A percentile compares a stretch with the other conserved stretches of the same genome.
Evolutionary conservation across 768 basidiomycete genomes (phyloP).

Genomic region (Scleroderma bovista): DNA sequence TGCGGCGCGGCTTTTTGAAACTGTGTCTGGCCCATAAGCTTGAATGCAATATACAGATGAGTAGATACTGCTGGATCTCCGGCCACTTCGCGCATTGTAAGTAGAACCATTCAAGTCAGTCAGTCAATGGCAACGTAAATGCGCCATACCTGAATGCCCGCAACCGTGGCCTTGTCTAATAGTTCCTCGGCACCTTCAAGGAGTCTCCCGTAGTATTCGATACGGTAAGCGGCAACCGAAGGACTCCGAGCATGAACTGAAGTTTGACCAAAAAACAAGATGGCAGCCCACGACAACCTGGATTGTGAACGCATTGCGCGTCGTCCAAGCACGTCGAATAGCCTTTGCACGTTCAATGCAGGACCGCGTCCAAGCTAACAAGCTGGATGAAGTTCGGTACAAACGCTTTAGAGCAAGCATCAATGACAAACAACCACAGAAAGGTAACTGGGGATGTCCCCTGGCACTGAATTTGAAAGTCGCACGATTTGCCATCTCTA

Average conservation of each 20-base stretch:
- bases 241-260: constrained; percentile 60
- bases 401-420: no score
- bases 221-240: constrained; percentile 68
- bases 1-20: constrained; percentile 81
- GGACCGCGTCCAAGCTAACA: not conserved
- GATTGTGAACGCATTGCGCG: no score
- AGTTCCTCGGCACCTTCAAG: constrained; percentile 61
- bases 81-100: constrained; percentile 41
- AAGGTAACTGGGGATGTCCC: no score
- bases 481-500: no score
- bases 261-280: constrained; percentile 59
- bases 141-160: constrained; percentile 8
- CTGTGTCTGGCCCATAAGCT: constrained; percentile 69
- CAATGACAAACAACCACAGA: no score
- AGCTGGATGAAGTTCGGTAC: no score
- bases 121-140: constrained; percentile 6
- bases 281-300: constrained; percentile 47
- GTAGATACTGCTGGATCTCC: constrained; percentile 70
- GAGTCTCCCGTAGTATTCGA: constrained; percentile 59
- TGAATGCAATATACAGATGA: constrained; percentile 80
- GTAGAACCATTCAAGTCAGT: not conserved
- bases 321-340: no score
- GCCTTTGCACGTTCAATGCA: not conserved
- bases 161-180: constrained; percentile 49
- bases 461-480: no score